Base-by-base conservation (phyloP, 2,329 filamentous ascomycete species). In the Cladosporium sp. region DNA sequence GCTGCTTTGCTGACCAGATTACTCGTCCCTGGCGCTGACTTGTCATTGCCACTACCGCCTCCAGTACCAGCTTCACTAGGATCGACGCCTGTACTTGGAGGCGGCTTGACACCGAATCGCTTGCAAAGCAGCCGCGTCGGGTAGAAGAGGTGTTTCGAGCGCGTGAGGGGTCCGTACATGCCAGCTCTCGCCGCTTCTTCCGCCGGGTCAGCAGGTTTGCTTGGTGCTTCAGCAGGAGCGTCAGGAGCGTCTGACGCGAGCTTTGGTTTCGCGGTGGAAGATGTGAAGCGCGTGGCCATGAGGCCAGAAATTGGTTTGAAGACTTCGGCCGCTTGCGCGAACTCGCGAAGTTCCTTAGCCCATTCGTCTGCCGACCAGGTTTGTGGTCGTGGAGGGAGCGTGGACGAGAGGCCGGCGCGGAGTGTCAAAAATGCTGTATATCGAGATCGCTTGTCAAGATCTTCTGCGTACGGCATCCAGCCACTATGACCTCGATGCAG, bases 271-370 rank as follows among this genome's bases (percentile, higher is more conserved):
- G 60, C 56, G 17, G 82, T 78, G 8, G 84, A 84, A 1, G 86
- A 84, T 0, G 92, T 97, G 72, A 99, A 99, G 0, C 93, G 87
- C 19, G 89, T 91, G 15, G 93, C 94, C 91, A 99, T 97, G 63
- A 90, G 81, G 0, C 92, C 92, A 2, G 89, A 90, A 76, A 96
- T 90, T 0, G 94, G 94, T 71, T 90, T 93, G 78, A 97, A 99
- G 19, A 97, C 86, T 65, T 85, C 78, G 0, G 88, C 88, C 5
- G 87, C 87, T 58, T 86, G 84, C 12, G 83, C 79, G 68, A 96
- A 97, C 68, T 99, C 86, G 47, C 81, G 78, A 56, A 96, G 78
- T 72, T 99, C 94, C 59, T 85, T 85, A 36, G 87, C 73, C 86
- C 90, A 97, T 54, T 94, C 90, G 40, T 91, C 86, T 20, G 82